Evolutionary conservation across 306 rosid species (phyloP), one percentile per base, ranked within the genome.

Genomic region (Begonia loranthoides): DNA sequence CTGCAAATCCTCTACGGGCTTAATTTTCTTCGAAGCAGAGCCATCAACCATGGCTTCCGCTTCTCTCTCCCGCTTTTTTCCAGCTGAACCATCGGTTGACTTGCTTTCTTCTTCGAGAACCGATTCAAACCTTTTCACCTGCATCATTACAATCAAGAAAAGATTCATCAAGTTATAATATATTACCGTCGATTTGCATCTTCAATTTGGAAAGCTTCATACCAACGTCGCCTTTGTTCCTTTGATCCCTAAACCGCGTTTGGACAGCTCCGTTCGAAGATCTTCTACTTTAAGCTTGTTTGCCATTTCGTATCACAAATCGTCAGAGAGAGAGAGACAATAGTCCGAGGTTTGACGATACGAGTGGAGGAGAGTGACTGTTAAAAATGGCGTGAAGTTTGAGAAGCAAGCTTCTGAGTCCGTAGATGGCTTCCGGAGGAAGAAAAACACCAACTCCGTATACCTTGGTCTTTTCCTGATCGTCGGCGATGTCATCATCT

Each of bases 381-480:
- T 4, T 28, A 28, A 28, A 28, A 28, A 28, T 28, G 36, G 36
- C 36, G 36, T 28, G 51, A 80, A 75, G 70, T 87, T 83, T 80
- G 70, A 43, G 47, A 43, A 43, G 47, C 47, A 43, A 43, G 47
- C 6, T 43, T 43, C 47, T 10, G 47, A 43, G 7, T 43, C 15
- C 47, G 2, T 43, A 13, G 10, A 43, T 10, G 15, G 47, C 47
- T 43, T 43, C 47, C 47, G 10, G 47, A 43, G 47, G 47, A 43
- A 43, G 47, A 43, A 43, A 43, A 43, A 43, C 15, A 43, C 8
- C 36, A 1, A 19, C 22, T 28, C 36, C 36, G 36, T 28, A 4
- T 28, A 28, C 36, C 1, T 3, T 28, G 36, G 36, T 28, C 49
- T 28, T 28, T 28, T 28, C 7, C 0, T 4, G 36, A 5, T 28